Base-by-base conservation (phyloP, 768 basidiomycete species). In the Amanita muscaria region DNA sequence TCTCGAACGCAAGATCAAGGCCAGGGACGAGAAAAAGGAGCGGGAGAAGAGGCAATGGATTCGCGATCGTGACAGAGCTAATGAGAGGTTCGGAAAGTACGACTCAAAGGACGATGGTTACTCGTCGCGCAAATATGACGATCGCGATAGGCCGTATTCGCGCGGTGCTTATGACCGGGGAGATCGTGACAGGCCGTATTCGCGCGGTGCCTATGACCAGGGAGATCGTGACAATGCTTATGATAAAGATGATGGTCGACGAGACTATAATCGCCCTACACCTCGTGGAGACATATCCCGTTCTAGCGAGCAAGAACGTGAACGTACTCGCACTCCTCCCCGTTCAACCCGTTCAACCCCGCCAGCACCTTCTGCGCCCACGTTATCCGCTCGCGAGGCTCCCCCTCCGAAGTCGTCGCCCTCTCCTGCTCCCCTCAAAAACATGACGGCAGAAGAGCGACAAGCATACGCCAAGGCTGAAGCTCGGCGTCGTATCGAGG, bases 381-480 rank as follows among this genome's bases (percentile, higher is more conserved):
- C 82, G 5, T 63, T 75, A 1, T 59, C 71, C 1, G 59, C 79
- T 4, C 59, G 64, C 25, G 68, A 70, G 12, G 64, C 76, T 1
- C 72, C 83, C 3, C 64, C 73, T 3, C 71, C 59, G 5, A 60
- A 53, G 47, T 24, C 57, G 0, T 56, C 72, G 3, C 67, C 79
- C 1, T 77, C 83, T 8, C 78, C 84, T 36, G 68, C 77, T 0
- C 73, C 78, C 5, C 69, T 66, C n/a, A 88, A 84, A 64, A 74
- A 76, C 43, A 91, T 97, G 89, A 82, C 89, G 0, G 67, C 82
- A 0, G 91, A 83, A 50, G 87, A 97, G 55, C 79, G 90, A 3
- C 68, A 75, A 33, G 90, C 86, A 0, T 89, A 70, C 58, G 77
- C 84, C 48, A 77, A 78, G 12, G 81, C 79, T 0, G 80, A 94